phyloP scores from a whole-genome alignment of 192 early-diverging fungal species.

The Paraglomus occultum region DNA sequence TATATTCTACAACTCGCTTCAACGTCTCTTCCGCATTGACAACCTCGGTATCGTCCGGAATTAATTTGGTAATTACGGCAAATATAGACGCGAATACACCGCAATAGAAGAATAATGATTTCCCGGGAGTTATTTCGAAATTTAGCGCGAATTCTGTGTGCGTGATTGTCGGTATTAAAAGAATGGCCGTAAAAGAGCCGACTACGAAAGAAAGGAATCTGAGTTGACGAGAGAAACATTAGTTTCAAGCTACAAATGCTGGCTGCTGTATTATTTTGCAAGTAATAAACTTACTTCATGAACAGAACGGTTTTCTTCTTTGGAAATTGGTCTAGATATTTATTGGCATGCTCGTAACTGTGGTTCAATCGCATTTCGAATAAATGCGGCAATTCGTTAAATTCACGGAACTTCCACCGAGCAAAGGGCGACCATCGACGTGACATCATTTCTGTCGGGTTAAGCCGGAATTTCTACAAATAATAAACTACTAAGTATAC shows the following conservation, averaged over 20 bases:
- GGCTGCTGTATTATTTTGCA: not conserved
- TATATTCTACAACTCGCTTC: slow-evolving; percentile 74
- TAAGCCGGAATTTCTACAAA: slow-evolving; percentile 70
- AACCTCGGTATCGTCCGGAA: slow-evolving; percentile 75
- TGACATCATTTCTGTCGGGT: slow-evolving; percentile 77
- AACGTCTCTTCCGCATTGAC: slow-evolving; percentile 83
- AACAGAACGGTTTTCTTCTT: slow-evolving; percentile 76
- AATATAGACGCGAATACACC: slow-evolving; percentile 84
- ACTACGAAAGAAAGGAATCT: slow-evolving; percentile 88
- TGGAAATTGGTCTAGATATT: slow-evolving; percentile 90
- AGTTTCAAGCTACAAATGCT: not conserved
- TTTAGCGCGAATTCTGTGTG: slow-evolving; percentile 85
- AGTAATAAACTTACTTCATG: slow-evolving; percentile 51
- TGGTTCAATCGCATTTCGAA: slow-evolving; percentile 74
- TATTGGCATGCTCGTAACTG: slow-evolving; percentile 69
- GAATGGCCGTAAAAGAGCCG: slow-evolving; percentile 84
- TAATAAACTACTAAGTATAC: not conserved
- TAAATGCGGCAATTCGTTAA: slow-evolving; percentile 94
- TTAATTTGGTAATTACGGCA: slow-evolving; percentile 76
- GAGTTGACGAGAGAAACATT: slow-evolving; percentile 12
- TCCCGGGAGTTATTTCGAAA: slow-evolving; percentile 87
- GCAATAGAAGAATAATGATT: slow-evolving; percentile 92
- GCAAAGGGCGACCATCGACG: slow-evolving; percentile 86
- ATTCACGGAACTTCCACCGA: slow-evolving; percentile 93
- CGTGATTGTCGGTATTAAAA: slow-evolving; percentile 77